A percentile compares a stretch with the other conserved stretches of the same genome.
Evolutionary conservation across 2,329 filamentous ascomycete species (phyloP).

Genomic region (Plectosphaerella sp.): DNA sequence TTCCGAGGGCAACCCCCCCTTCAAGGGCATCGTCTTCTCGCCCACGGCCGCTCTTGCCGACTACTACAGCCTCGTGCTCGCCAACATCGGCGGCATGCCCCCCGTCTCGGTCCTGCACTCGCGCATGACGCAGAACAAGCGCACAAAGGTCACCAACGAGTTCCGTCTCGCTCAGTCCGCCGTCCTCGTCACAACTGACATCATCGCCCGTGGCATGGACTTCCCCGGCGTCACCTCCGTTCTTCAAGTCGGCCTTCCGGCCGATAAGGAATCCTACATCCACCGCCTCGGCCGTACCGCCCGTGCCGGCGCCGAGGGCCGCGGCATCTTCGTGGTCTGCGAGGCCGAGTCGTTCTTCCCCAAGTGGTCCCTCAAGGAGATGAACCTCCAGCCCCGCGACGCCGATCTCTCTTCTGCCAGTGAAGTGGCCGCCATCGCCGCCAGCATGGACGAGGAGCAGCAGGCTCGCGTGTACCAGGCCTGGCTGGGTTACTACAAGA

Average conservation of each 20-base stretch:
- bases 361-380: conserved; percentile 44
- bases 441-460: conserved; percentile 38
- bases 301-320: conserved; percentile 59
- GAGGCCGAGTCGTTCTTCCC: conserved; percentile 47
- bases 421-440: conserved; percentile 33
- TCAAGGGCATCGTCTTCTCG: conserved; percentile 84
- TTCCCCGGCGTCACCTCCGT: conserved; percentile 66
- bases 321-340: conserved; percentile 56
- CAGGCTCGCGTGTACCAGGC: conserved; percentile 49
- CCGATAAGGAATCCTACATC: conserved; percentile 59
- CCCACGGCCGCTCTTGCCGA: conserved; percentile 52
- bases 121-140: conserved; percentile 44
- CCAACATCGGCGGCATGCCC: conserved; percentile 32
- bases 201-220: conserved; percentile 69
- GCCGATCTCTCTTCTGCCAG: conserved; percentile 37
- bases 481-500: conserved; percentile 55
- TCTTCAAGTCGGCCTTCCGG: conserved; percentile 57
- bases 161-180: conserved; percentile 47
- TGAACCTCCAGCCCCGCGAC: conserved; percentile 43
- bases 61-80: conserved; percentile 44
- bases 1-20: conserved; percentile 37
- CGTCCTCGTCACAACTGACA: conserved; percentile 65
- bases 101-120: conserved; percentile 43
- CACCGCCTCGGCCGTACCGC: conserved; percentile 65
- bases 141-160: conserved; percentile 56